Conservation (phyloP, 805 yeast genomes). For the Candida namnaoensis region DNA sequence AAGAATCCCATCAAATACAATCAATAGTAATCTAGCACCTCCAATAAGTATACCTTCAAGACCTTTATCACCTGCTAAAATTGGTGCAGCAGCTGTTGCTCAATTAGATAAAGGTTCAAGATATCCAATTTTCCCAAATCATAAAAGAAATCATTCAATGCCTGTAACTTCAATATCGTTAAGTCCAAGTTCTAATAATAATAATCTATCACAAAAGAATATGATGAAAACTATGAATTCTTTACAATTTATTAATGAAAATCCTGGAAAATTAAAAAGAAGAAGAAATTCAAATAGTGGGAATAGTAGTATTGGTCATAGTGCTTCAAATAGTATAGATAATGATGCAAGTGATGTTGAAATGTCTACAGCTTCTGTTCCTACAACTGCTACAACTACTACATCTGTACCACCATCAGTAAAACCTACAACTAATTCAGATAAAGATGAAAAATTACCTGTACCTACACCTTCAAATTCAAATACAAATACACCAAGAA, state of each 20-base stretch:
- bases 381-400: no score
- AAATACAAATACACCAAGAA: no score
- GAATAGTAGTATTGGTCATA: neutral
- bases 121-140: slow-evolving; percentile 19
- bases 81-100: slow-evolving; percentile 69
- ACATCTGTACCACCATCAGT: no score
- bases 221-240: slow-evolving; percentile 19
- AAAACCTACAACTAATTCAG: no score
- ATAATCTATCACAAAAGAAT: neutral
- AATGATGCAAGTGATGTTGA: neutral
- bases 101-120: slow-evolving; percentile 21
- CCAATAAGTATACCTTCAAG: slow-evolving; percentile 16
- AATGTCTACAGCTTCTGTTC: no score
- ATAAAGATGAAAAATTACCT: no score
- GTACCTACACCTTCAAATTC: no score
- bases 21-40: no score
- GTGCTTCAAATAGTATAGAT: neutral
- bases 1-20: neutral
- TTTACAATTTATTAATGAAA: slow-evolving; percentile 19
- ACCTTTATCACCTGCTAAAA: slow-evolving; percentile 58
- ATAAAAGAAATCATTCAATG: slow-evolving; percentile 30
- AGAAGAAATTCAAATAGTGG: slow-evolving; percentile 14
- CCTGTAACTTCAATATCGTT: slow-evolving; percentile 17
- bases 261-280: slow-evolving; percentile 18
- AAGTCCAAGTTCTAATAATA: neutral